phyloP scores from a whole-genome alignment of 2,329 filamentous ascomycete species.

The Trichocomaceae sp. region DNA sequence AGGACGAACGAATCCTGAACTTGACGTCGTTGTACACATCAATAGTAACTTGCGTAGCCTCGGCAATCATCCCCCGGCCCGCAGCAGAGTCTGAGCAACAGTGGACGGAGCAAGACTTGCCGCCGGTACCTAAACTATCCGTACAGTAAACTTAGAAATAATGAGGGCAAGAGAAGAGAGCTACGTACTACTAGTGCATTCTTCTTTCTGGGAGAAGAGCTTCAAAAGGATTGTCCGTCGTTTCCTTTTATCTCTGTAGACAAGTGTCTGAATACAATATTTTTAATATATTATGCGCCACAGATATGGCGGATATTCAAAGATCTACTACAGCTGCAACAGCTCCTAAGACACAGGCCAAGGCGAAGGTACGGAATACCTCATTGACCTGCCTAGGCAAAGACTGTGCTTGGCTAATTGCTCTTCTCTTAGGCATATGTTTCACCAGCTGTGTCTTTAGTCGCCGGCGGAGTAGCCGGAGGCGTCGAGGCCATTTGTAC shows the following conservation, averaged over 20 bases:
- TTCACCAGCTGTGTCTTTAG: conserved; percentile 41
- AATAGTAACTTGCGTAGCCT: too few relatives aligned
- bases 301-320: conserved; percentile 6
- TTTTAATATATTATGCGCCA: neutral
- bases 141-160: neutral
- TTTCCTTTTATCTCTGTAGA: neutral
- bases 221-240: too few relatives aligned
- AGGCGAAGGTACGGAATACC: neutral
- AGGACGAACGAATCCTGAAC: too few relatives aligned
- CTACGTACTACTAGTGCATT: neutral
- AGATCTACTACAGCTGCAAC: neutral
- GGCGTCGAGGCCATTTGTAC: conserved; percentile 49
- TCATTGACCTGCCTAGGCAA: neutral
- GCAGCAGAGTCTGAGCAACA: neutral
- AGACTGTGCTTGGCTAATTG: neutral
- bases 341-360: neutral
- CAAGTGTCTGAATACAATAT: too few relatives aligned
- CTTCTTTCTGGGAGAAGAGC: neutral
- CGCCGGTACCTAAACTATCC: neutral
- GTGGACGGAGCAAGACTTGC: conserved; percentile 7
- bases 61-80: conserved; percentile 1
- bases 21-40: too few relatives aligned
- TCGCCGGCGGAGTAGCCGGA: conserved; percentile 48
- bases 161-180: neutral
- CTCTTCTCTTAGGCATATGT: conserved; percentile 15